Evolutionary conservation across 768 basidiomycete genomes (phyloP).

Genomic region (Leucosporidium yakuticum): DNA sequence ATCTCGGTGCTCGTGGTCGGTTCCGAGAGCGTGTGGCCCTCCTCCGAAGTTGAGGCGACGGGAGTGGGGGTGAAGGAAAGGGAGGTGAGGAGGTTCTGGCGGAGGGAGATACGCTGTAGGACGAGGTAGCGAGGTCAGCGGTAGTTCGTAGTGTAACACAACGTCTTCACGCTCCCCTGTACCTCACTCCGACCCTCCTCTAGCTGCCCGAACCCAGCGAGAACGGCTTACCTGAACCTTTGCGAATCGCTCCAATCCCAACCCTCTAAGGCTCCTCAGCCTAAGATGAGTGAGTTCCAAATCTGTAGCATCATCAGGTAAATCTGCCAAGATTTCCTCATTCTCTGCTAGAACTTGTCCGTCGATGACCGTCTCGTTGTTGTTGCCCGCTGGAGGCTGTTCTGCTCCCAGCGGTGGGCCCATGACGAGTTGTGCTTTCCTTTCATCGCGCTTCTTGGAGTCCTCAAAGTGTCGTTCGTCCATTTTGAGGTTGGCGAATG

Average conservation of each 20-base stretch:
- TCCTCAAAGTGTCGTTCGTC: conserved; percentile 35
- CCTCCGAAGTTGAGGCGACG: neutral
- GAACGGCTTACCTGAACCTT: conserved; percentile 25
- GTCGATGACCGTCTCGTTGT: conserved; percentile 17
- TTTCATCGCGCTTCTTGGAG: conserved; percentile 8
- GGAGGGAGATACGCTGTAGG: conserved; percentile 37
- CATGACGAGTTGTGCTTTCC: conserved; percentile 31
- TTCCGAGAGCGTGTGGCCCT: neutral
- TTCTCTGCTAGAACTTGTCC: conserved; percentile 28
- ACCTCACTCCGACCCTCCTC: conserved; percentile 9
- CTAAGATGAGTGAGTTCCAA: conserved; percentile 39
- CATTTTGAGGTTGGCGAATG: conserved; percentile 21
- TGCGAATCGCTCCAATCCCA: conserved; percentile 33
- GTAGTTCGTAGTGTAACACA: neutral
- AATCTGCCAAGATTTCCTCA: conserved; percentile 28
- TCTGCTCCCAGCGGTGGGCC: conserved; percentile 25
- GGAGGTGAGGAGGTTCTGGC: conserved; percentile 38
- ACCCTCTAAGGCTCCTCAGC: conserved; percentile 29
- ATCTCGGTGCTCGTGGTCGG: neutral
- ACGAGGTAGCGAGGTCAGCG: neutral
- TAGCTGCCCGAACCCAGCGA: neutral
- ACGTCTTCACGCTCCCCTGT: neutral
- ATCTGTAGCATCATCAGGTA: conserved; percentile 31
- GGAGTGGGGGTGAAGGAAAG: conserved; percentile 30
- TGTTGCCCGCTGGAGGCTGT: neutral